Evolutionary conservation across 331 rosid species (phyloP), one percentile per base, ranked within the genome.

Genomic region (Quercus tomentella): DNA sequence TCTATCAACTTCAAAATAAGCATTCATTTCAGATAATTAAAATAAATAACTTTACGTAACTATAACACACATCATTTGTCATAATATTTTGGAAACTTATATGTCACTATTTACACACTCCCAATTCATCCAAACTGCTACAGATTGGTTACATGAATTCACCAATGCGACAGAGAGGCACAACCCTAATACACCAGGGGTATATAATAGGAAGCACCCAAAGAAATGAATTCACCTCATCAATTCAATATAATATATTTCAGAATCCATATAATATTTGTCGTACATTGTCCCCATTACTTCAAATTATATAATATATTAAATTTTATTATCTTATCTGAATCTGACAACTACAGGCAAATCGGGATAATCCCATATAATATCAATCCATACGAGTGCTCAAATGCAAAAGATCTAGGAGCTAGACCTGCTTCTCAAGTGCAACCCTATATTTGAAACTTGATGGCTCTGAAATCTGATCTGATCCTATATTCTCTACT

Each of bases 391-490:
- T 62, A 68, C 4, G 56, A 76, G 26, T 75, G 71, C 76, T 76
- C 11, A 33, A 52, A 23, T 17, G 30, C 49, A 75, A 77, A 21
- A 74, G 70, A 62, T 73, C 70, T 28, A 30, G 72, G 77, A 83
- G 78, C 82, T 45, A 81, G 77, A 92, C 97, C 98, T 95, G 99
- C 65, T 95, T 95, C 82, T 91, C 96, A 69, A 95, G 93, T 45
- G 97, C 92, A 84, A 93, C 82, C 82, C 92, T 88, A 77, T 93
- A 95, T 83, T 93, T 93, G 90, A 91, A 91, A 91, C 86, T 91
- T 20, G 97, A 88, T 6, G 99, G 93, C 61, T 90, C 91, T 9
- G 93, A 81, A 77, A 86, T 89, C 68, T 83, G 91, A 80, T 89
- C 91, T 35, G 87, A 79, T 35, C 84, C 89, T 25, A 87, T 82